These are phyloP conservation scores for Annulohypoxylon nitens DNA, from an alignment of 495 filamentous ascomycete species.

Conservation along the genomic window DNA sequence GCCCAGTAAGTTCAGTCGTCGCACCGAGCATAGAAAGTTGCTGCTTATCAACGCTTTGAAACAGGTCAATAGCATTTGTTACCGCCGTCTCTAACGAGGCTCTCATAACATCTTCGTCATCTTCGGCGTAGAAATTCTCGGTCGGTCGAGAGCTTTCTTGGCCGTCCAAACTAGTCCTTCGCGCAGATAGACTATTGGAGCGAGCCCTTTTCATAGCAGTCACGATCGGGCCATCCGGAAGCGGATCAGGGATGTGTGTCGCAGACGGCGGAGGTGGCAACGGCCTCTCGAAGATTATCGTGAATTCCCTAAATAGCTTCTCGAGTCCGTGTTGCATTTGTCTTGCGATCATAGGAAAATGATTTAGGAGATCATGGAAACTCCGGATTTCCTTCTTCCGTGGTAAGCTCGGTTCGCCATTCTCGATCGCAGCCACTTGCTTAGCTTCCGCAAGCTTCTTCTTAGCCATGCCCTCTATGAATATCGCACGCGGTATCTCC, in stretches of 20 bases:
- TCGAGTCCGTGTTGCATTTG: conserved; percentile 97
- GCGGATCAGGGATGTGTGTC: conserved; percentile 63
- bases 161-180: conserved; percentile 43
- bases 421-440: conserved; percentile 51
- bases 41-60: conserved; percentile 94
- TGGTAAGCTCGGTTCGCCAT: conserved; percentile 59
- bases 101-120: conserved; percentile 90
- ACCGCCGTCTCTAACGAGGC: conserved; percentile 90
- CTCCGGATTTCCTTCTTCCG: conserved; percentile 90
- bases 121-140: conserved; percentile 71
- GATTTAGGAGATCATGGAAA: conserved; percentile 90
- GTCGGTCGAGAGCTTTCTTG: conserved; percentile 38
- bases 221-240: conserved; percentile 64
- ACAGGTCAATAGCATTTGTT: conserved; percentile 93
- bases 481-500: conserved; percentile 71
- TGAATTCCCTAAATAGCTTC: conserved; percentile 90
- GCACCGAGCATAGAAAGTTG: conserved; percentile 92
- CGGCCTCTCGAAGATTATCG: conserved; percentile 84
- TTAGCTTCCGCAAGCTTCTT: conserved; percentile 50
- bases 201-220: conserved; percentile 64
- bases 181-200: conserved; percentile 58
- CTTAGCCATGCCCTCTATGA: conserved; percentile 58
- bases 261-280: conserved; percentile 81
- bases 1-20: conserved; percentile 93
- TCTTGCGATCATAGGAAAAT: conserved; percentile 95